phyloP scores from a whole-genome alignment of 495 filamentous ascomycete species.

The Annulohypoxylon stygium region DNA sequence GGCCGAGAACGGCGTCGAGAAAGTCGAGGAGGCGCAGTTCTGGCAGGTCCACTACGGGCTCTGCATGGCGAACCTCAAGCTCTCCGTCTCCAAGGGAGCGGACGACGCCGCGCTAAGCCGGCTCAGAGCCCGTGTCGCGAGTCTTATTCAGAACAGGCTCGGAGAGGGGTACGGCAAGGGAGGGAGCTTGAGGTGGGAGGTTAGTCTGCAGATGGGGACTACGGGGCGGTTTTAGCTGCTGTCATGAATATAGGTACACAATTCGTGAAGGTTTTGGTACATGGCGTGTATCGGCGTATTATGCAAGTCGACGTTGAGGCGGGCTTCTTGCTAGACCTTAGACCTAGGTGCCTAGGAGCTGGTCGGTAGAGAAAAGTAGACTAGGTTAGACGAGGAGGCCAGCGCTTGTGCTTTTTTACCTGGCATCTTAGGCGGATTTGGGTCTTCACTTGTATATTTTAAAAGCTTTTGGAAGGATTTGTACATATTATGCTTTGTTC shows the following conservation, averaged over 20 bases:
- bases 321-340: constrained; percentile 9
- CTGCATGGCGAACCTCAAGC: constrained; percentile 93
- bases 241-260: neutral
- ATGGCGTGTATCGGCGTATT: neutral
- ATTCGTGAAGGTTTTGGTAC: neutral
- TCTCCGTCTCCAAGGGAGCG: constrained; percentile 69
- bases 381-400: constrained; percentile 10
- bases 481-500: constrained; percentile 33
- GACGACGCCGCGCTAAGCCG: constrained; percentile 75
- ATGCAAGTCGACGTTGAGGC: constrained; percentile 2
- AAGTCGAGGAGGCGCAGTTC: constrained; percentile 89
- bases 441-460: constrained; percentile 32
- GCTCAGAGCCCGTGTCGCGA: constrained; percentile 78
- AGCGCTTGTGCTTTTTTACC: constrained; percentile 7
- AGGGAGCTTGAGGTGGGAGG: constrained; percentile 86
- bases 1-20: constrained; percentile 77
- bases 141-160: constrained; percentile 84
- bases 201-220: constrained; percentile 66
- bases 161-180: constrained; percentile 89
- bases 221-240: constrained; percentile 42
- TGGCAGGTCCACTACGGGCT: constrained; percentile 99
- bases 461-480: neutral
- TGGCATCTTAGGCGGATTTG: constrained; percentile 1
- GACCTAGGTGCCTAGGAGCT: neutral
- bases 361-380: constrained; percentile 16